Conservation (phyloP, 768 basidiomycete genomes). For the Neoboletus subvelutipes region DNA sequence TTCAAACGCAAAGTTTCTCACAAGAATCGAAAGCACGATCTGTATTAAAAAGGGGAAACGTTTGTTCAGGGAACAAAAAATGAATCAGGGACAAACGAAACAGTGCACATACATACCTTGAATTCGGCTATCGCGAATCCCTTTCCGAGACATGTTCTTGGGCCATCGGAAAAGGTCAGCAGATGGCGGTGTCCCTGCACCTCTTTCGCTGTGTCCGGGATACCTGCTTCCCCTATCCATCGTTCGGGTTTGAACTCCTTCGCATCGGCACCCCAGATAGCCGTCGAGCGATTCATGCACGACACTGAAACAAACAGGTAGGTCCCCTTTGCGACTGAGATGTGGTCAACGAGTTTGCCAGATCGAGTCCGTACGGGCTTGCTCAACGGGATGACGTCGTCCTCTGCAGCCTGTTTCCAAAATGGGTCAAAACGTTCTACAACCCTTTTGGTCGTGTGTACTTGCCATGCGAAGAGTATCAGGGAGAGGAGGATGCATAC, state of each 20-base stretch:
- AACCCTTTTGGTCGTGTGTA: neutral
- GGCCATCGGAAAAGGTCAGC: neutral
- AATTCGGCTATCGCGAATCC: slow-evolving; percentile 8
- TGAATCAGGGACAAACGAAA: neutral
- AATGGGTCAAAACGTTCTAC: neutral
- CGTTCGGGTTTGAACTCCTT: slow-evolving; percentile 61
- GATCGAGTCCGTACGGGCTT: slow-evolving; percentile 44
- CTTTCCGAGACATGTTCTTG: slow-evolving; percentile 9
- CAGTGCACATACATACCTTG: neutral
- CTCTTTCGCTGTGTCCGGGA: slow-evolving; percentile 31
- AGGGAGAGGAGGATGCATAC: slow-evolving; percentile 42
- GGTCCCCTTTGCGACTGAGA: slow-evolving; percentile 50
- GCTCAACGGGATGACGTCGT: slow-evolving; percentile 60
- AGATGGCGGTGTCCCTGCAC: neutral
- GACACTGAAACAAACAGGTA: slow-evolving; percentile 42
- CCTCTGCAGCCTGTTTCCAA: slow-evolving; percentile 43
- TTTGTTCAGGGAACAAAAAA: too few relatives aligned
- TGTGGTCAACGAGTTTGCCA: slow-evolving; percentile 38
- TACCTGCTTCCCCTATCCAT: slow-evolving; percentile 48
- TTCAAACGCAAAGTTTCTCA: slow-evolving; percentile 17
- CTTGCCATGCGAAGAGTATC: slow-evolving; percentile 22
- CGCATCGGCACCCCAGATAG: slow-evolving; percentile 61
- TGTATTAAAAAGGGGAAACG: neutral
- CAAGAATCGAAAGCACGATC: neutral
- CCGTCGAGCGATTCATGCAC: slow-evolving; percentile 49